Conservation (phyloP, 208 protist species). For the Balamuthia mandrillaris region DNA sequence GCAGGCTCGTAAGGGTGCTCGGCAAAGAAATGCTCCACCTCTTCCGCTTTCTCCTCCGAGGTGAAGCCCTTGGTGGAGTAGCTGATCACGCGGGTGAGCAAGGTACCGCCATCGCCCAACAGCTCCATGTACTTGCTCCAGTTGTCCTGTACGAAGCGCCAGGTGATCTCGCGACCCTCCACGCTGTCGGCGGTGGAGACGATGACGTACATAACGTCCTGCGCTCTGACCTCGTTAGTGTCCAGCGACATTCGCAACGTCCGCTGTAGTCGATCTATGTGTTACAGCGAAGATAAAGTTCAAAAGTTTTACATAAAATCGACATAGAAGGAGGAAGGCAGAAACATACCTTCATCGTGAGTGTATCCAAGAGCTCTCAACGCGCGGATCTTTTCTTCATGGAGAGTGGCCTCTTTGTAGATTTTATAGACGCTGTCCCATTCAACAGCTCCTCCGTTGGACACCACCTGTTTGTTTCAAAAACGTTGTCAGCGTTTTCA, state of each 20-base stretch:
- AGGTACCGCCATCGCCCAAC: background rate
- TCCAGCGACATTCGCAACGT: constrained; percentile 45
- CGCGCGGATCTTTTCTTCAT: background rate
- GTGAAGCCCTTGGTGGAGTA: background rate
- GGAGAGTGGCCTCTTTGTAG: background rate
- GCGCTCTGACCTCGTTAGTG: background rate
- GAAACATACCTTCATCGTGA: too few species aligned
- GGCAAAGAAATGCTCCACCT: background rate
- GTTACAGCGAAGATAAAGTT: too few species aligned
- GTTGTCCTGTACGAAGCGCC: background rate
- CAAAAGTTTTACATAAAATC: too few species aligned
- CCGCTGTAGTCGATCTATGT: too few species aligned
- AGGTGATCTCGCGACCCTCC: background rate
- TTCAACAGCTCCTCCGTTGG: background rate
- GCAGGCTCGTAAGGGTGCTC: background rate
- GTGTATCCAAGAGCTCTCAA: background rate
- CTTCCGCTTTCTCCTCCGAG: constrained; percentile 22
- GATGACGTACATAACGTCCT: background rate
- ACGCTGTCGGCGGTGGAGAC: background rate
- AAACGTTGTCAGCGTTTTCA: too few species aligned
- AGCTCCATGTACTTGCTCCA: background rate
- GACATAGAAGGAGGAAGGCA: too few species aligned
- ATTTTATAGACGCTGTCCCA: background rate
- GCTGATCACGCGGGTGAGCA: background rate
- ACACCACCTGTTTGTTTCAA: background rate